Evolutionary conservation across 139 green algal genomes (phyloP), one percentile per base, ranked within the genome.

Genomic region (Chlamydomonas applanata): DNA sequence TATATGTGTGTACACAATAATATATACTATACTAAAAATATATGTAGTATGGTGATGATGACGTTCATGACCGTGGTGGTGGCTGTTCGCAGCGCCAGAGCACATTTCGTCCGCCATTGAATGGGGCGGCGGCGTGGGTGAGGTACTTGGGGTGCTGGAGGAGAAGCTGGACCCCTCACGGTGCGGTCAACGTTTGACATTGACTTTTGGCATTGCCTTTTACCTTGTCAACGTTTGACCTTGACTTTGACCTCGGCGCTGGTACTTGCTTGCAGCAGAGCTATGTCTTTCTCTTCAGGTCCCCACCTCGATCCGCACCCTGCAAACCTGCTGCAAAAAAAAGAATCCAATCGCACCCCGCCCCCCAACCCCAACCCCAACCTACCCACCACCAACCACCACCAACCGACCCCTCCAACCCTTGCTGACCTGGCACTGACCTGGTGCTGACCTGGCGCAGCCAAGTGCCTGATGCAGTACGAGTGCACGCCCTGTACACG

Each of bases 111-210:
- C 72, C 4, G 67, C 53, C 30, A 22, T 82, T 7, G 69, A 62
- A 16, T 86, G 84, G 80, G 78, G 40, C 7, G 75, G 72, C 22
- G 63, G 63, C 7, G 40, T 49, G 40, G 40, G 40, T 49, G 76
- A 76, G n/a, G 53, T 86, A 19, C 73, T 86, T 40, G 57, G 32
- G 11, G 36, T 62, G 5, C 65, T 86, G 32, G 81, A 83, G 49
- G 73, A 83, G 34, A 73, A 78, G 63, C 70, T 86, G 16, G 81
- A 86, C 63, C 76, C 66, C 45, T 74, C 66, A n/a, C 75, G 27
- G 27, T 67, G 20, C 5, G 53, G 22, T 64, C 1, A 20, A 45
- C 27, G 13, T 9, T 68, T 25, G 53, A 11, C 20, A 29, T 62
- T 62, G 13, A 62, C 4, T 27, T 62, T 29, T 27, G 5, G 13